Base-by-base conservation (phyloP, 2,329 filamentous ascomycete species). In the Chaetothyriales sp. region DNA sequence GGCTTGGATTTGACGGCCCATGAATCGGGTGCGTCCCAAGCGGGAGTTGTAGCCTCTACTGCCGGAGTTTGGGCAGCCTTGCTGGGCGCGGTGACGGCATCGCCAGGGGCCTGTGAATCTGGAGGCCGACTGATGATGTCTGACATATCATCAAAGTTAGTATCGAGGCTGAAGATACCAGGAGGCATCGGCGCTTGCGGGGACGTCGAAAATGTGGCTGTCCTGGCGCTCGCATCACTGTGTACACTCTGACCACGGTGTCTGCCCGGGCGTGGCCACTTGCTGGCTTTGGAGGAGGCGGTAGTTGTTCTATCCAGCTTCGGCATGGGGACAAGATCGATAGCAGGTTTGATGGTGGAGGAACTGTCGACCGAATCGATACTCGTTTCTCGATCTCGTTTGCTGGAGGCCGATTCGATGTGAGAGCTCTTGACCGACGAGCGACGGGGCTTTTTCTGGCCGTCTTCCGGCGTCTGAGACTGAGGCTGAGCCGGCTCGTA, bases 11-110 rank as follows among this genome's bases (percentile, higher is more conserved):
- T 86, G 22, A 97, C 90, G 48, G 86, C 89, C 92, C 92, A 98
- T 65, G 89, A 95, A 66, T 97, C 90, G 1, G 92, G 90, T 2
- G 89, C 89, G 66, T 94, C 86, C 90, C 90, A 98, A 2, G 80
- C 80, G 1, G 82, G 81, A 43, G 65, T 69, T 48, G 70, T 67
- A 37, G 61, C 54, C 19, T 66, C 65, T 29, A 70, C 66, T 19
- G 62, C 57, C 22, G 67, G 64, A 15, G 54, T 60, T 28, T 56
- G 49, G 43, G 65, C 59, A 20, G 60, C 59, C 19, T 64, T 65
- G 13, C 67, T 69, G 47, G 68, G 64, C 45, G 62, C 59, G 33
- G 67, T 64, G 5, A 62, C 60, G 51, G 59, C 65, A 59, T 58
- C 63, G 28, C 54, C 81, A 1, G 86, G 85, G 1, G 86, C 85